These are phyloP conservation scores for Myotisia sp. DNA, from an alignment of 2,329 filamentous ascomycete genomes.

Conservation along the genomic window DNA sequence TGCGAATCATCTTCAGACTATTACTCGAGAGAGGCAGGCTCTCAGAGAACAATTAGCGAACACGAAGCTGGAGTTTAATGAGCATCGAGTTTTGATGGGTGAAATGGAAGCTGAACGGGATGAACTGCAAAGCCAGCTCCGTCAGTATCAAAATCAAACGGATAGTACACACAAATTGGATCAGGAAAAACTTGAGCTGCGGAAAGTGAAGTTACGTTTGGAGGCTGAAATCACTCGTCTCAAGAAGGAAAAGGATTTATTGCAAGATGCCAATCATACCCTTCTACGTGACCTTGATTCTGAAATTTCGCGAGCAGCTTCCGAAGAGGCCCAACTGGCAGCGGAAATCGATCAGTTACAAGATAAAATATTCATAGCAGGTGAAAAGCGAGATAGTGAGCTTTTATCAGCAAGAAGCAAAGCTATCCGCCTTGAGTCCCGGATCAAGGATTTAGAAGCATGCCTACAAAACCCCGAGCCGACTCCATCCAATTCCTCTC, in stretches of 20 bases:
- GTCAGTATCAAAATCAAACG: conserved; percentile 40
- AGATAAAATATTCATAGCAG: conserved; percentile 34
- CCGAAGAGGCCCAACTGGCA: conserved; percentile 49
- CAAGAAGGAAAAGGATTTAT: conserved; percentile 47
- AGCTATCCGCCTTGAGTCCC: conserved; percentile 50
- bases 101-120: conserved; percentile 52
- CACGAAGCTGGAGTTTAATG: conserved; percentile 46
- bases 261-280: conserved; percentile 43
- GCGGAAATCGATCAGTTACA: conserved; percentile 37
- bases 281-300: conserved; percentile 51
- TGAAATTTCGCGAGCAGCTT: conserved; percentile 51
- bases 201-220: conserved; percentile 52
- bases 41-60: conserved; percentile 50
- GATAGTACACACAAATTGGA: conserved; percentile 48
- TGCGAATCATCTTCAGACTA: conserved; percentile 42
- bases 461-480: conserved; percentile 28
- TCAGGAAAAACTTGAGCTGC: conserved; percentile 54
- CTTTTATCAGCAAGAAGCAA: conserved; percentile 43
- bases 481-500: conserved; percentile 20
- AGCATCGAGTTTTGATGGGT: conserved; percentile 41
- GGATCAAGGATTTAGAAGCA: conserved; percentile 35
- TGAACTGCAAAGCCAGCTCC: conserved; percentile 49
- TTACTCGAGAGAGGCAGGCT: conserved; percentile 46
- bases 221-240: conserved; percentile 53
- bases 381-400: conserved; percentile 35